Evolutionary conservation across 2,329 filamentous ascomycete species (phyloP).

Genomic region (Penicillium freii): DNA sequence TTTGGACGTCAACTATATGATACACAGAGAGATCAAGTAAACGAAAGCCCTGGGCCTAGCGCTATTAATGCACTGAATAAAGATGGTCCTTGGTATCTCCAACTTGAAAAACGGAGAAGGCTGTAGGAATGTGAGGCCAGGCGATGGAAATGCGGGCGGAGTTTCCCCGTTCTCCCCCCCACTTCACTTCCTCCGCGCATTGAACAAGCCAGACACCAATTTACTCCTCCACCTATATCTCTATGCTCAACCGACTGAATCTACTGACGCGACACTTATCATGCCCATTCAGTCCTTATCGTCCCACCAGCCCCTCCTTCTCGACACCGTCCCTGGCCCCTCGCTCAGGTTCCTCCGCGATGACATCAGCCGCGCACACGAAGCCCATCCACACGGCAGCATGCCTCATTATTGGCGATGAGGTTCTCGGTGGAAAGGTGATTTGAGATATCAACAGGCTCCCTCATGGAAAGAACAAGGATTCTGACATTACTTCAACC

Average conservation of each 20-base stretch:
- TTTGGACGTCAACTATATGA: not conserved
- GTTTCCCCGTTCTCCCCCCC: constrained; percentile 6
- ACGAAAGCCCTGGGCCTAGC: not conserved
- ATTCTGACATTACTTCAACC: not conserved
- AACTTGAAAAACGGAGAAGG: not conserved
- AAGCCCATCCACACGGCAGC: constrained; percentile 82
- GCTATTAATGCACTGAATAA: not conserved
- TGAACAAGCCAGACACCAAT: constrained; percentile 6
- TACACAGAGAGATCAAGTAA: not conserved
- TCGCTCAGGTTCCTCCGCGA: constrained; percentile 27
- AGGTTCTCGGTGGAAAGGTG: constrained; percentile 92
- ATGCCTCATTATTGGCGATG: constrained; percentile 94
- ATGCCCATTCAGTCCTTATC: constrained; percentile 56
- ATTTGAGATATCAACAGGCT: constrained; percentile 19
- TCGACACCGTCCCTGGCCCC: constrained; percentile 28
- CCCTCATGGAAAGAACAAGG: not conserved
- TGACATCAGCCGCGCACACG: constrained; percentile 45
- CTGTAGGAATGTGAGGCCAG: constrained; percentile 10
- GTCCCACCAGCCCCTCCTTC: constrained; percentile 48
- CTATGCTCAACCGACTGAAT: constrained; percentile 74
- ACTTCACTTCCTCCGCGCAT: constrained; percentile 16
- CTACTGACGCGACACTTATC: constrained; percentile 72
- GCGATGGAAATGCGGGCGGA: constrained; percentile 22
- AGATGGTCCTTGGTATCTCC: not conserved
- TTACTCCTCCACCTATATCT: constrained; percentile 10